phyloP scores from a whole-genome alignment of 2,329 filamentous ascomycete genomes.

The Myriosclerotinia scirpicola region DNA sequence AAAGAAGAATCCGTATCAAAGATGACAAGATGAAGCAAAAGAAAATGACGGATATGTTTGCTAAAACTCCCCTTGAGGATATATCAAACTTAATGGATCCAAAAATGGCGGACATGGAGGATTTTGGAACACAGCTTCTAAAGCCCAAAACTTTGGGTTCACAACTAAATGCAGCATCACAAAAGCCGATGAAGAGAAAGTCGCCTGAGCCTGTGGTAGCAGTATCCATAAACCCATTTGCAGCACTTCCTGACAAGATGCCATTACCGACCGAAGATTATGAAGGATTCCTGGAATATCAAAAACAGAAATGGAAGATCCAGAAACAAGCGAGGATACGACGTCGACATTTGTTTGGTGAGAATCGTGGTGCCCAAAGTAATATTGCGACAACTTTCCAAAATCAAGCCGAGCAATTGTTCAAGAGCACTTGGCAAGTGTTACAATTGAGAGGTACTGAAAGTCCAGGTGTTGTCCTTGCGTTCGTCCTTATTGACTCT shows the following conservation, averaged over 20 bases:
- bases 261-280: slow-evolving; percentile 86
- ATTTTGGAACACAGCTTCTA: slow-evolving; percentile 69
- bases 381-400: slow-evolving; percentile 74
- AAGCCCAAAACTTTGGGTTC: slow-evolving; percentile 61
- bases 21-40: slow-evolving; percentile 98
- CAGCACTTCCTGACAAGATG: slow-evolving; percentile 78
- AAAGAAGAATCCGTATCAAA: slow-evolving; percentile 88
- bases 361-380: slow-evolving; percentile 68
- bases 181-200: slow-evolving; percentile 69
- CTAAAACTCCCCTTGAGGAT: slow-evolving; percentile 69
- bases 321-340: slow-evolving; percentile 87
- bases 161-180: slow-evolving; percentile 51
- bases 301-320: slow-evolving; percentile 99
- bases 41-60: slow-evolving; percentile 94
- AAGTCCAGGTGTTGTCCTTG: slow-evolving; percentile 79
- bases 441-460: slow-evolving; percentile 83
- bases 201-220: slow-evolving; percentile 62
- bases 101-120: slow-evolving; percentile 70
- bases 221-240: slow-evolving; percentile 73
- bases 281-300: slow-evolving; percentile 81
- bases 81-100: slow-evolving; percentile 63
- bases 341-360: slow-evolving; percentile 88
- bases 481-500: slow-evolving; percentile 88
- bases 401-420: slow-evolving; percentile 87
- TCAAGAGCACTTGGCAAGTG: slow-evolving; percentile 92